Evolutionary conservation across 352 stramenopile genomes (phyloP), one percentile per base, ranked within the genome.

Genomic region (Phytophthora rubi): DNA sequence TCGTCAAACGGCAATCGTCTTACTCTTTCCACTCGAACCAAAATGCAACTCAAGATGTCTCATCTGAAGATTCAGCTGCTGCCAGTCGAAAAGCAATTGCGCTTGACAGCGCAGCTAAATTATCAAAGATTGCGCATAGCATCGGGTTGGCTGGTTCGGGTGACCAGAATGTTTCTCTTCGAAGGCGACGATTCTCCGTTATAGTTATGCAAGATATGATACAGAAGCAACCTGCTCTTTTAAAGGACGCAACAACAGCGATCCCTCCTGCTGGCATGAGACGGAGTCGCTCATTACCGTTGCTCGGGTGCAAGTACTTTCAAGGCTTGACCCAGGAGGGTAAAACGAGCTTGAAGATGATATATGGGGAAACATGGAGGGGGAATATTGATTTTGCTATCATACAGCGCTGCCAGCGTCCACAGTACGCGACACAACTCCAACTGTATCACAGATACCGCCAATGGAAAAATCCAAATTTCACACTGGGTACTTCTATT

Each of bases 331-430:
- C 21, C 10, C 18, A 53, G 13, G 65, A 77, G 16, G 59, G 60
- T 28, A 58, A 44, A 35, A 47, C 6, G 7, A 61, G 18, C 7
- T 49, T 70, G 32, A 60, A 42, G 56, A 30, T 10, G 26, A 15
- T 37, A 1, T 42, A 66, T 15, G 53, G 58, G 53, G 21, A 68
- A 16, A 26, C 52, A 10, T 55, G 54, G 23, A 56, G 65, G 8
- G 54, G 47, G 2, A 71, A 49, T 4, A 83, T 92, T 26, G 79
- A 87, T 35, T 92, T 89, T 44, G 81, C 87, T 28, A 71, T 93
- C 4, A 65, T 93, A n/a, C 81, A 92, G 55, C 73, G 79, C 3
- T 89, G 76, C 28, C 80, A 87, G 35, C 78, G 81, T 0, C 81
- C 81, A 0, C 84, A 89, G 28, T 83, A 89, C 13, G 78, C 80